Base-by-base conservation (phyloP, 2,329 filamentous ascomycete genomes). In the Ceratocystis lukuohia region DNA sequence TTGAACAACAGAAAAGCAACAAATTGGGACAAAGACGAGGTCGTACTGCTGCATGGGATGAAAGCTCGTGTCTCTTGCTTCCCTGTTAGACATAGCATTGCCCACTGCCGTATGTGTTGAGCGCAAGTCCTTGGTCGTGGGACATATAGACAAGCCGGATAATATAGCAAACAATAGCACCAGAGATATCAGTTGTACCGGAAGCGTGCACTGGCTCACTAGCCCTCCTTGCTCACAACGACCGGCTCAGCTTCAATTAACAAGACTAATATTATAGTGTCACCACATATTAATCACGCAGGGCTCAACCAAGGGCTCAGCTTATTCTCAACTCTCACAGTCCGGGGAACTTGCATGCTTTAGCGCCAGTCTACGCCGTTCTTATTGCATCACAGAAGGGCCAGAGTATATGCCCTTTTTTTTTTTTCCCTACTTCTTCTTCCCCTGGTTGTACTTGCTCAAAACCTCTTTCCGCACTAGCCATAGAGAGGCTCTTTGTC, bases 261-360 rank as follows among this genome's bases (percentile, higher is more conserved):
- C 53, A 37, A 25, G 28, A 59, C 53, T 59, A 59, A 59, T 59
- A 59, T 25, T 59, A 59, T 59, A 59, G 22, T 30, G 5, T 30
- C 25, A n/a, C 25, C 28, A 15, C 48, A 3, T 25, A 53, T 53
- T 53, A 53, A 53, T 53, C 20, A 53, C 48, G 48, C 20, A 8
- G 48, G 37, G 20, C 8, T 53, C 48, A 30, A 59, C 28, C 53
- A 33, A 59, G 53, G 53, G 53, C n/a, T 59, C 53, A 8, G 53
- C 53, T 25, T 59, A 5, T 59, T 59, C 25, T 30, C 17, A 17
- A 37, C 28, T 22, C 17, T 33, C 25, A 59, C 53, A 59, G 33
- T 59, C 53, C 53, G 53, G 53, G 53, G 53, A 59, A 33, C 28
- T 50, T 33, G 53, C 53, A 59, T 59, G 28, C 25, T 25, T n/a